These are phyloP conservation scores for Suillus variegatus DNA, from an alignment of 768 basidiomycete species.

Conservation along the genomic window DNA sequence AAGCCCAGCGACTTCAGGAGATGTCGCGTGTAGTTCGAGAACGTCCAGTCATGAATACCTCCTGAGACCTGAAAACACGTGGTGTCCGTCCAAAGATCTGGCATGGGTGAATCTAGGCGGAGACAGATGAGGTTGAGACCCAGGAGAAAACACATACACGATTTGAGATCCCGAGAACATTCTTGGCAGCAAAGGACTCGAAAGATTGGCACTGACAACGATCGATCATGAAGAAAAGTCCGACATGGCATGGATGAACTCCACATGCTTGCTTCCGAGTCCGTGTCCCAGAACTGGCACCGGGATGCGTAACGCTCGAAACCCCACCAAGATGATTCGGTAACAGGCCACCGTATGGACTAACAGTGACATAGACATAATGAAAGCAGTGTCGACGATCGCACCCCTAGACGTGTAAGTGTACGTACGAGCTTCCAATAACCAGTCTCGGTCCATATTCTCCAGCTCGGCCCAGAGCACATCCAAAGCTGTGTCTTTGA, in stretches of 20 bases:
- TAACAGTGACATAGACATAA: neutral
- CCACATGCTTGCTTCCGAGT: neutral
- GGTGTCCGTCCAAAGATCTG: neutral
- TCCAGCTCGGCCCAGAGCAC: constrained; percentile 17
- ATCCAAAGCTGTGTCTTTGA: constrained; percentile 18
- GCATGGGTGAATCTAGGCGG: neutral
- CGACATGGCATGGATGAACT: neutral
- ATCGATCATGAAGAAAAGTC: neutral
- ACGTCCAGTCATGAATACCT: neutral
- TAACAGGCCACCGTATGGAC: neutral
- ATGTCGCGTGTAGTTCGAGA: neutral
- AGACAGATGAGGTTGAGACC: neutral
- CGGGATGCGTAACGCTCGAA: neutral
- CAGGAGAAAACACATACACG: neutral
- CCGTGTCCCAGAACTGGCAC: neutral
- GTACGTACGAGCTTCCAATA: neutral
- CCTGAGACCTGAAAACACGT: neutral
- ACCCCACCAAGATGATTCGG: neutral
- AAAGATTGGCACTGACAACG: neutral
- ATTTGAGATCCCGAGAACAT: neutral
- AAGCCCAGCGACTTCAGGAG: neutral
- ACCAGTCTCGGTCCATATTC: neutral
- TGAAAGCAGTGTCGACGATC: neutral
- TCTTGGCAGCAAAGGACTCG: neutral
- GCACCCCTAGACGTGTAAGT: neutral